These are phyloP conservation scores for Naganishia onofrii DNA, from an alignment of 768 basidiomycete genomes.

Conservation along the genomic window DNA sequence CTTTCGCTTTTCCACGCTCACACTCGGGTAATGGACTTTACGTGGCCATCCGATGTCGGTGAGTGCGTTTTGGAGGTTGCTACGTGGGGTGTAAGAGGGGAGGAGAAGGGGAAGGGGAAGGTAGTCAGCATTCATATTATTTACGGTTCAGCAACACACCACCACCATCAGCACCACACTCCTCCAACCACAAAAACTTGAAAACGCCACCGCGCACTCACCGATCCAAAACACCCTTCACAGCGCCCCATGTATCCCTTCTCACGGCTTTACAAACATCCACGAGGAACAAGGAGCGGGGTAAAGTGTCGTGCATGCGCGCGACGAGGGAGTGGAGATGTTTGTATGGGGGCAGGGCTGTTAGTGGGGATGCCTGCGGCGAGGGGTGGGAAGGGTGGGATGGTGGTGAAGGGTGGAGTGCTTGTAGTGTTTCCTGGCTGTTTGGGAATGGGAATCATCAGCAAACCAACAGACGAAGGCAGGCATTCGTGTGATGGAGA, in stretches of 20 bases:
- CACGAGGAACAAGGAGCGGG: background rate
- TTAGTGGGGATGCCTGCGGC: background rate
- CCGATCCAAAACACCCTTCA: background rate
- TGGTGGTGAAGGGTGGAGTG: conserved; percentile 39
- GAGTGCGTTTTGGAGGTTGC: conserved; percentile 60
- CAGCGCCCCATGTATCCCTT: background rate
- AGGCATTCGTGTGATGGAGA: background rate
- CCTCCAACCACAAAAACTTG: too few relatives aligned
- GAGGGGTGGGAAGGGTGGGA: too few relatives aligned
- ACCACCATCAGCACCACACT: too few relatives aligned
- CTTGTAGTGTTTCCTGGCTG: conserved; percentile 57
- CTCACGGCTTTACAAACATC: background rate
- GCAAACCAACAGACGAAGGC: background rate
- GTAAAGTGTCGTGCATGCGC: background rate
- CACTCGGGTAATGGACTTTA: conserved; percentile 64
- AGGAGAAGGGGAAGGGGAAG: conserved; percentile 58
- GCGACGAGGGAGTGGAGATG: background rate
- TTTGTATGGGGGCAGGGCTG: background rate
- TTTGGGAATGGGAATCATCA: background rate
- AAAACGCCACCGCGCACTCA: too few relatives aligned
- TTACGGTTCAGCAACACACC: too few relatives aligned
- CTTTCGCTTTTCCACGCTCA: conserved; percentile 58
- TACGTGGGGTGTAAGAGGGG: conserved; percentile 61
- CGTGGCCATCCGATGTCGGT: conserved; percentile 85
- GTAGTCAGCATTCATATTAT: too few relatives aligned